A percentile compares a stretch with the other conserved stretches of the same genome.
Conservation (phyloP, 2,329 filamentous ascomycete species). For the Fusarium temperatum region DNA sequence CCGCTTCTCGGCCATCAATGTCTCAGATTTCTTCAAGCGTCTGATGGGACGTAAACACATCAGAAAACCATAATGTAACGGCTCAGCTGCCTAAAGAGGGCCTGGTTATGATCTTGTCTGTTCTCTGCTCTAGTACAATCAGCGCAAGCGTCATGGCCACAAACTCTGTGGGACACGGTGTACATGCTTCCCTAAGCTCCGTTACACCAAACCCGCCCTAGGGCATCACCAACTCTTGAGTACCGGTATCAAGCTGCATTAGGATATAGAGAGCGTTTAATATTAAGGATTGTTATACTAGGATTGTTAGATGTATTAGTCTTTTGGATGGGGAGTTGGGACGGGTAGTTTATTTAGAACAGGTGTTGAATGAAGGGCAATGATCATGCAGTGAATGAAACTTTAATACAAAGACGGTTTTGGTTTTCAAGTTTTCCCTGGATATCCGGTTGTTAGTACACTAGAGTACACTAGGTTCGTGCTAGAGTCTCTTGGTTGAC, state of each 20-base stretch:
- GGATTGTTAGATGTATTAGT: constrained; percentile 9
- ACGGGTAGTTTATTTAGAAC: constrained; percentile 4
- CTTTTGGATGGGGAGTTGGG: constrained; percentile 10
- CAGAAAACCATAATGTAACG: background rate
- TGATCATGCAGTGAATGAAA: constrained; percentile 33
- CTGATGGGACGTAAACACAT: constrained; percentile 42
- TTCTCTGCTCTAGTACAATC: background rate
- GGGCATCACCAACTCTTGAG: constrained; percentile 1
- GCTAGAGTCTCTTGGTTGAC: background rate
- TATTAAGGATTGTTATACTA: constrained; percentile 3
- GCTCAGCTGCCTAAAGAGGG: background rate
- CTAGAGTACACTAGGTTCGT: background rate
- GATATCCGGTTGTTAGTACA: background rate
- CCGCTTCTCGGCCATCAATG: constrained; percentile 59
- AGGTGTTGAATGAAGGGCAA: constrained; percentile 18
- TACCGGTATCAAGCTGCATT: constrained; percentile 8
- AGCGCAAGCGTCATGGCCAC: background rate
- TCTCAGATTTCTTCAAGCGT: constrained; percentile 60
- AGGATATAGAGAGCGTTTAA: constrained; percentile 5
- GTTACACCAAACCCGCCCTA: background rate
- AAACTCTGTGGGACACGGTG: background rate
- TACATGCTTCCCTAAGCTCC: background rate
- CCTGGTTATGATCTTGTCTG: background rate
- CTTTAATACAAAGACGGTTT: background rate
- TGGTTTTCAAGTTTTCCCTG: background rate